Evolutionary conservation across 2,329 filamentous ascomycete genomes (phyloP), one percentile per base, ranked within the genome.

Genomic region (Penicillium sp.): DNA sequence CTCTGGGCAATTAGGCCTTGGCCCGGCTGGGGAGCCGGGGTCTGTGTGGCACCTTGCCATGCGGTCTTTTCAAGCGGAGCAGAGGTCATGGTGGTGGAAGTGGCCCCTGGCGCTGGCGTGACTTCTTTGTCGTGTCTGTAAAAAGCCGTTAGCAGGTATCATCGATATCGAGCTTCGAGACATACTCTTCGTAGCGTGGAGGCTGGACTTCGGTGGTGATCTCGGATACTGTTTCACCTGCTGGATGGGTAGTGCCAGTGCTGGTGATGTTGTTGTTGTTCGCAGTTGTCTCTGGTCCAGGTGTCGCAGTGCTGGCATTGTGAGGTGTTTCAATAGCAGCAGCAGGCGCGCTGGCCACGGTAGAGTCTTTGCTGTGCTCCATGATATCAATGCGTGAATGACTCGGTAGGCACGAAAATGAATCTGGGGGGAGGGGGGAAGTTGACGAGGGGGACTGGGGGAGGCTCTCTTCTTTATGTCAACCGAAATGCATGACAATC

Each of bases 11-110:
- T 50, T 2, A 42, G 56, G n/a, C 35, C 56, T 47, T 61, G 59
- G 22, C 56, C 60, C 6, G 50, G 53, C 26, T 55, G 53, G 9
- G 51, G 15, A 51, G 33, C 49, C 24, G 58, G 53, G 22, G 57
- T 49, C 30, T 53, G 53, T 28, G 56, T 62, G 19, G 60, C 56
- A 10, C 44, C 13, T 15, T 62, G 50, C 60, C 60, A 62, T 50
- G 53, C 57, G 9, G 58, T 57, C 49, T 63, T 63, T 30, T 63
- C 61, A 2, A 54, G 45, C 1, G 54, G 53, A 35, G 61, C 38
- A 22, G 37, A 37, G n/a, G 35, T 49, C 37, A n/a, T 22, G 9
- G 30, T 40, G 42, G 33, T 44, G 22, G 42, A 26, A 5, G 22
- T 35, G 15, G 51, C 45, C 2, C 47, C 55, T n/a, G 45, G 35